Conservation (phyloP, 257 asterid species). For the Solanum ossicruentum region DNA sequence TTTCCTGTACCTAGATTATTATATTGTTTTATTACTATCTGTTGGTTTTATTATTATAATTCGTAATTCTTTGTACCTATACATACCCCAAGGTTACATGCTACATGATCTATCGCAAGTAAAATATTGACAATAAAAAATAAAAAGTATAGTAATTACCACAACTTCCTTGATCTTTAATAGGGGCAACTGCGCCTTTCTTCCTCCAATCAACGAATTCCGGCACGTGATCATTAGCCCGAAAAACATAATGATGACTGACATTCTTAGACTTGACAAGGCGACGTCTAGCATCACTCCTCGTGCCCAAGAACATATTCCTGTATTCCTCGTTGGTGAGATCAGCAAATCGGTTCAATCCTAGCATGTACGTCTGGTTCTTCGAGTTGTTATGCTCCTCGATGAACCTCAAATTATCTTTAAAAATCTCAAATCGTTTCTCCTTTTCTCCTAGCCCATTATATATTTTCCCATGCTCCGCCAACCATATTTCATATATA, state of each 20-base stretch:
- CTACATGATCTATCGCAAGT: neutral
- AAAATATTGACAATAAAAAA: neutral
- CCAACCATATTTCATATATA: conserved; percentile 47
- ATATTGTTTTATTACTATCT: too few relatives aligned
- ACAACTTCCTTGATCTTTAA: conserved; percentile 63
- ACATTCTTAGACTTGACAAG: conserved; percentile 12
- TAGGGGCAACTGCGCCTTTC: conserved; percentile 50
- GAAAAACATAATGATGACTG: conserved; percentile 25
- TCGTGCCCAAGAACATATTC: conserved; percentile 38
- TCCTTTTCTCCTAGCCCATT: conserved; percentile 43
- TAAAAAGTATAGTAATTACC: conserved; percentile 22
- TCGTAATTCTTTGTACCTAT: too few relatives aligned
- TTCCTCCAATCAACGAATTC: conserved; percentile 56
- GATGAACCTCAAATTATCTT: conserved; percentile 50
- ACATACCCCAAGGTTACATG: too few relatives aligned
- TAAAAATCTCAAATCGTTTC: conserved; percentile 47
- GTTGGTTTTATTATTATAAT: too few relatives aligned
- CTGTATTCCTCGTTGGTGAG: conserved; percentile 63
- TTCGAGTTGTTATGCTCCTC: conserved; percentile 43
- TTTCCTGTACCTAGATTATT: too few relatives aligned
- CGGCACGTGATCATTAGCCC: conserved; percentile 29
- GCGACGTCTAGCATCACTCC: conserved; percentile 6
- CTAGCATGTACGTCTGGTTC: conserved; percentile 38
- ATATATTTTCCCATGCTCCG: conserved; percentile 40
- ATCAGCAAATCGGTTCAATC: conserved; percentile 52